Percentiles rank a stretch among this genome's conserved stretches.
These are phyloP conservation scores for Ophiobolus disseminans DNA, from an alignment of 2,329 filamentous ascomycete species.

Conservation along the genomic window DNA sequence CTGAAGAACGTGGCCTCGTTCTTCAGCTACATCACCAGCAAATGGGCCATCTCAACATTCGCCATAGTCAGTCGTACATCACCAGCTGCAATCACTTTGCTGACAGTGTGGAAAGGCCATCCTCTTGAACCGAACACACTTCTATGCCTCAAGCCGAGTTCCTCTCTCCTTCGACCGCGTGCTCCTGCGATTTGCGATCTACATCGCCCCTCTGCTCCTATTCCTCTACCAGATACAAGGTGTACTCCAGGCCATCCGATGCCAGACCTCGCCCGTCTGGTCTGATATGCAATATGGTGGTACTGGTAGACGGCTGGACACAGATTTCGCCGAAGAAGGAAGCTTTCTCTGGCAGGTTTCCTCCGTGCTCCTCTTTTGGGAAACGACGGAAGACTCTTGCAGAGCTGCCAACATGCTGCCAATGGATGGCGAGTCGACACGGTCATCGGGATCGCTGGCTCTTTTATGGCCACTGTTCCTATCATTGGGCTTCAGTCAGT, in stretches of 20 bases:
- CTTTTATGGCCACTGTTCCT: constrained; percentile 77
- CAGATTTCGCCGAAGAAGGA: constrained; percentile 64
- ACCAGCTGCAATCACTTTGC: not conserved
- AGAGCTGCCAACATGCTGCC: constrained; percentile 73
- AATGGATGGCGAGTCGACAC: constrained; percentile 57
- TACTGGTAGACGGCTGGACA: constrained; percentile 50
- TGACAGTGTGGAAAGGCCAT: constrained; percentile 65
- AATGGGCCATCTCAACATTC: constrained; percentile 88
- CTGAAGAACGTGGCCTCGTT: constrained; percentile 80
- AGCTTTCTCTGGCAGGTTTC: constrained; percentile 75
- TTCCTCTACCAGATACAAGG: constrained; percentile 67
- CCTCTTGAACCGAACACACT: constrained; percentile 87
- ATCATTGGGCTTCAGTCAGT: constrained; percentile 75
- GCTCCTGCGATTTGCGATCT: constrained; percentile 47
- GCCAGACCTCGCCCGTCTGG: constrained; percentile 72
- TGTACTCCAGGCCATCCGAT: constrained; percentile 85
- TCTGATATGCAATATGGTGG: constrained; percentile 56
- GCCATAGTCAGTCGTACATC: constrained; percentile 64
- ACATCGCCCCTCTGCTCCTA: constrained; percentile 40
- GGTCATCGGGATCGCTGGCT: constrained; percentile 78
- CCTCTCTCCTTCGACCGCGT: constrained; percentile 79
- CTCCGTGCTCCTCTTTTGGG: constrained; percentile 74
- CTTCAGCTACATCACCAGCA: constrained; percentile 73
- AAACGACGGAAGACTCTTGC: constrained; percentile 78
- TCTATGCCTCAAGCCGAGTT: constrained; percentile 88